Base-by-base conservation (phyloP, 2,329 filamentous ascomycete species). In the Stachybotrys chartarum region DNA sequence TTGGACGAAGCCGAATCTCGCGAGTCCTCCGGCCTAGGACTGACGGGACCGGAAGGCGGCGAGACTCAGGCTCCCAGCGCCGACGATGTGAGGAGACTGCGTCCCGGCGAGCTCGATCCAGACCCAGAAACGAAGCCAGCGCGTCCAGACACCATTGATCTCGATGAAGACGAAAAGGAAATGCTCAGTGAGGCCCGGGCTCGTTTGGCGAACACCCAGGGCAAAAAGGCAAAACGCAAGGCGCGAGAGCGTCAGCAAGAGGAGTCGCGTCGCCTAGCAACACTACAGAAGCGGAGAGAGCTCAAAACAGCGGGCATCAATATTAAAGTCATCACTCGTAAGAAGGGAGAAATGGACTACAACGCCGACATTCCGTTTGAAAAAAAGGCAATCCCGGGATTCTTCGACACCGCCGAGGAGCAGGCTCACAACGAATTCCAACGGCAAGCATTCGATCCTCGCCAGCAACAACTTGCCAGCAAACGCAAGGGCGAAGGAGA, bases 301-400 rank as follows among this genome's bases (percentile, higher is more conserved):
- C 83, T 99, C 61, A 99, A 99, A 76, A 95, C 92, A 68, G 91
- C 94, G 1, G 94, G 94, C 51, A 97, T 99, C 74, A 99, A 99
- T 71, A 91, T 97, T 76, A 99, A 97, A 74, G 86, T 97, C 56
- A 85, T 86, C 3, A 94, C 88, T 14, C 85, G 88, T 58, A 97
- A 97, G 77, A 86, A 91, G 77, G 94, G 94, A 0, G 88, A 97
- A 76, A 99, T 99, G 91, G 94, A 99, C 72, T 99, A 99, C 78
- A 99, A 99, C 72, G 94, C 94, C 64, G 94, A 99, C 64, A 96
- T 99, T 61, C 94, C 94, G 0, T 97, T 99, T 61, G 94, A 99
- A 71, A 97, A 94, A 72, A 89, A 90, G 60, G 87, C 94, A 0
- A 87, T 88, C 0, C 77, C 86, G 24, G 94, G 94, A 12, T 99